Conservation (phyloP, 1,139 yeast species). For the Yamadazyma membranifaciens region DNA sequence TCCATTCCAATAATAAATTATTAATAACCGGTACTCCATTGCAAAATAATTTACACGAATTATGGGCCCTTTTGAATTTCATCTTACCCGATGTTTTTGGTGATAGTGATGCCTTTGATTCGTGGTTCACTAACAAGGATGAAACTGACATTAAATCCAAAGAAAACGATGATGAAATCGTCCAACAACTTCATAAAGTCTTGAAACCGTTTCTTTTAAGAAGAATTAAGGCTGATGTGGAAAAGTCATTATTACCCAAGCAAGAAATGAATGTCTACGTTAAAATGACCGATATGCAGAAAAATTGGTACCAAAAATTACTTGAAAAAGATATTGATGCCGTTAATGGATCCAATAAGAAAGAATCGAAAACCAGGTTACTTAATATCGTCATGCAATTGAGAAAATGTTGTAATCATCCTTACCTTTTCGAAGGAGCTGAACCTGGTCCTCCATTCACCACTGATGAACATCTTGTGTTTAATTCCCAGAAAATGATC, state of each 20-base stretch:
- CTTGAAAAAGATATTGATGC: conserved; percentile 82
- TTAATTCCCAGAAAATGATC: conserved; percentile 69
- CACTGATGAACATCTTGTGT: conserved; percentile 77
- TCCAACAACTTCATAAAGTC: conserved; percentile 86
- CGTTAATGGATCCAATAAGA: conserved; percentile 73
- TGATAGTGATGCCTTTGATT: conserved; percentile 71
- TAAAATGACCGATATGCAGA: conserved; percentile 76
- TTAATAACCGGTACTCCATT: conserved; percentile 81
- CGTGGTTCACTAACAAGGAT: conserved; percentile 50
- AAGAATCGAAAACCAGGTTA: conserved; percentile 71
- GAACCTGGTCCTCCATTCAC: conserved; percentile 88
- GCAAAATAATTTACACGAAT: conserved; percentile 74
- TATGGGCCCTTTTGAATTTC: conserved; percentile 78
- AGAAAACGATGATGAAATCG: conserved; percentile 51
- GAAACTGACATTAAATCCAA: conserved; percentile 25
- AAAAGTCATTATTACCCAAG: conserved; percentile 72
- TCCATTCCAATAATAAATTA: conserved; percentile 66
- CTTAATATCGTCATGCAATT: conserved; percentile 81
- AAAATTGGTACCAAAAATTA: conserved; percentile 70
- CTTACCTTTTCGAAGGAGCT: conserved; percentile 80
- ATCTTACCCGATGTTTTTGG: conserved; percentile 76
- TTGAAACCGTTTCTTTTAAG: conserved; percentile 72
- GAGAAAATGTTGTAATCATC: conserved; percentile 82
- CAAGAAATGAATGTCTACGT: conserved; percentile 71
- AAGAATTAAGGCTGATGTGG: conserved; percentile 77